phyloP scores from a whole-genome alignment of 768 basidiomycete species.

The Paxillus rubicundulus region DNA sequence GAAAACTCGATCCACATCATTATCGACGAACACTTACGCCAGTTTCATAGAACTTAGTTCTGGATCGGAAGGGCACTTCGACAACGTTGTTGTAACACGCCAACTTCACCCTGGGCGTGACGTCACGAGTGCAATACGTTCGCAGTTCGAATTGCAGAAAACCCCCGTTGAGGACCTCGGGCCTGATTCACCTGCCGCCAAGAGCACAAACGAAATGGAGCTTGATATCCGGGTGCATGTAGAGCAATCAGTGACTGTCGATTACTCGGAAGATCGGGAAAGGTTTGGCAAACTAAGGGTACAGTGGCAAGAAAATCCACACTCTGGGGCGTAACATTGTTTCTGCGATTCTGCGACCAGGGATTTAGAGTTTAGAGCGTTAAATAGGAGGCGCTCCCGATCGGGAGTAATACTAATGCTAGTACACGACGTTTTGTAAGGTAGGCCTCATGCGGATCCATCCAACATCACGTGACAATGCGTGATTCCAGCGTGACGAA shows the following conservation, averaged over 20 bases:
- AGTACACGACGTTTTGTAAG: too few relatives aligned
- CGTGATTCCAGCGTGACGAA: too few relatives aligned
- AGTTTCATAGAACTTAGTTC: conserved; percentile 20
- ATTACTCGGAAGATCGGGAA: conserved; percentile 11
- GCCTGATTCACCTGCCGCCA: conserved; percentile 1
- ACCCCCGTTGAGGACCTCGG: conserved; percentile 26
- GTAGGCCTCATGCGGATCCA: too few relatives aligned
- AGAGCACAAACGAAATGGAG: conserved; percentile 19
- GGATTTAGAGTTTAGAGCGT: too few relatives aligned
- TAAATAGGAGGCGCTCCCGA: too few relatives aligned
- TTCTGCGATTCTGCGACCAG: too few relatives aligned
- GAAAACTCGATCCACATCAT: neutral
- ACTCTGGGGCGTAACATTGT: neutral
- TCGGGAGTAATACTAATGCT: too few relatives aligned
- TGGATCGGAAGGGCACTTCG: conserved; percentile 25
- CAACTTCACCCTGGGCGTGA: conserved; percentile 18
- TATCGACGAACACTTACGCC: neutral
- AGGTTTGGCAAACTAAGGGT: neutral
- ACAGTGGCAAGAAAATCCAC: conserved; percentile 2
- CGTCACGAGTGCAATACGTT: conserved; percentile 20
- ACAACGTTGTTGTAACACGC: conserved; percentile 26
- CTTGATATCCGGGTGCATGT: conserved; percentile 31
- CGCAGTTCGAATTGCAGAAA: conserved; percentile 18
- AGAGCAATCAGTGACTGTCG: conserved; percentile 28
- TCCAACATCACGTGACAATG: too few relatives aligned